Evolutionary conservation across 2,329 filamentous ascomycete species (phyloP).

Genomic region (Phialemoniopsis sp.): DNA sequence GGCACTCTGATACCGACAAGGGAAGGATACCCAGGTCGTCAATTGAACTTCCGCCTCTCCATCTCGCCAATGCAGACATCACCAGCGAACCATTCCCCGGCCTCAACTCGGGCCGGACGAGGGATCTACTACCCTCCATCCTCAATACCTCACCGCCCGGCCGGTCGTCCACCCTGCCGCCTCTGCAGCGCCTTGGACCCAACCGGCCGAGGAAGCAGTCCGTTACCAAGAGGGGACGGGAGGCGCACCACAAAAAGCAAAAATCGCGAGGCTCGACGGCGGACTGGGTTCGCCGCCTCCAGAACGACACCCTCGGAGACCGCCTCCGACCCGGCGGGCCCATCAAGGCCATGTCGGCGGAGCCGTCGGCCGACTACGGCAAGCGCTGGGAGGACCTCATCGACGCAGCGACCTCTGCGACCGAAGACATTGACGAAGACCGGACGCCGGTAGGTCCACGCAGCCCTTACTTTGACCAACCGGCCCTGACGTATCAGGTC

Average conservation of each 20-base stretch:
- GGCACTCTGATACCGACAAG: constrained; percentile 67
- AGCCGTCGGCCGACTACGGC: constrained; percentile 76
- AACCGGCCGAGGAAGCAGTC: constrained; percentile 81
- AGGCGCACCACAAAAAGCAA: constrained; percentile 75
- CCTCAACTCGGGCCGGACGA: constrained; percentile 53
- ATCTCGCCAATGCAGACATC: constrained; percentile 52
- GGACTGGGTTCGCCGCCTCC: constrained; percentile 56
- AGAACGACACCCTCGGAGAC: constrained; percentile 44
- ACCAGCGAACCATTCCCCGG: constrained; percentile 71
- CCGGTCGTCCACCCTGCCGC: constrained; percentile 83
- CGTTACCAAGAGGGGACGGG: constrained; percentile 72
- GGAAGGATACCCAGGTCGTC: constrained; percentile 60
- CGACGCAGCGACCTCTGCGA: constrained; percentile 86
- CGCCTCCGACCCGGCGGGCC: constrained; percentile 63
- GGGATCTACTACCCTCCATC: constrained; percentile 79
- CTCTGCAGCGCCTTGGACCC: constrained; percentile 70
- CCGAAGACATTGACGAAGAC: constrained; percentile 86
- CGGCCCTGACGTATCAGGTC: constrained; percentile 34
- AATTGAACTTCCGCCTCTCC: constrained; percentile 70
- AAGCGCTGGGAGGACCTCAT: constrained; percentile 97
- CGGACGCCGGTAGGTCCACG: constrained; percentile 71
- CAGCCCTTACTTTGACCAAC: constrained; percentile 12
- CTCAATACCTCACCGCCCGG: constrained; percentile 77
- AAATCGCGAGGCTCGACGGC: constrained; percentile 68
- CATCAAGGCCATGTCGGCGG: constrained; percentile 81